Conservation (phyloP, 371 early-diverging fungal species). For the Batrachochytrium dendrobatidis region DNA sequence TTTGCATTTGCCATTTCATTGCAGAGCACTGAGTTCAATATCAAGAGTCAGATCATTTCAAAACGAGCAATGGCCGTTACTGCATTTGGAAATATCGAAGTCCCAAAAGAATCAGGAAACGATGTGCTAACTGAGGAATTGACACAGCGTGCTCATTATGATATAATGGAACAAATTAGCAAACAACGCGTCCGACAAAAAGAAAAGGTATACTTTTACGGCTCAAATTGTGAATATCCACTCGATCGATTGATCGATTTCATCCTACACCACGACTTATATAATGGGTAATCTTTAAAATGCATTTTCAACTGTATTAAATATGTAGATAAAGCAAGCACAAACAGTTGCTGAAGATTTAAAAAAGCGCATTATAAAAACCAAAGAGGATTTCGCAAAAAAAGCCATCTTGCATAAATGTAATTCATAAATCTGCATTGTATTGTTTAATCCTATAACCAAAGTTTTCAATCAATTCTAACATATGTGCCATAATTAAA, state of each 20-base stretch:
- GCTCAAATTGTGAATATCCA: too few species aligned
- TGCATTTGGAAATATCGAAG: neutral
- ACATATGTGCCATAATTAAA: too few species aligned
- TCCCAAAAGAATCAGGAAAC: neutral
- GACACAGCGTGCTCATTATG: conserved; percentile 12
- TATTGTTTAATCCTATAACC: too few species aligned
- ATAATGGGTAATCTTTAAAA: too few species aligned
- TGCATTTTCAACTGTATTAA: too few species aligned
- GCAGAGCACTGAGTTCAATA: neutral
- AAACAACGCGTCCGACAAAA: conserved; percentile 10
- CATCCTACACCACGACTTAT: too few species aligned
- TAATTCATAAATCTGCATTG: too few species aligned
- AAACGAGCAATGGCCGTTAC: neutral
- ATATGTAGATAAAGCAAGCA: conserved; percentile 1
- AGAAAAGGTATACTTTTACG: too few species aligned
- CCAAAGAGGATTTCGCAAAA: conserved; percentile 1
- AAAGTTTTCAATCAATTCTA: too few species aligned
- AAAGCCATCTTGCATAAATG: too few species aligned
- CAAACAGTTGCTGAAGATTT: neutral
- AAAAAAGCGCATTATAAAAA: neutral
- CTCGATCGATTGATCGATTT: too few species aligned
- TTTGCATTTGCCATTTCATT: too few species aligned
- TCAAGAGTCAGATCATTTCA: neutral
- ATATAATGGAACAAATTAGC: neutral
- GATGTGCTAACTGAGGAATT: conserved; percentile 13